Evolutionary conservation across 1,139 yeast species (phyloP).

Genomic region (Sugiyamaella pinicola): DNA sequence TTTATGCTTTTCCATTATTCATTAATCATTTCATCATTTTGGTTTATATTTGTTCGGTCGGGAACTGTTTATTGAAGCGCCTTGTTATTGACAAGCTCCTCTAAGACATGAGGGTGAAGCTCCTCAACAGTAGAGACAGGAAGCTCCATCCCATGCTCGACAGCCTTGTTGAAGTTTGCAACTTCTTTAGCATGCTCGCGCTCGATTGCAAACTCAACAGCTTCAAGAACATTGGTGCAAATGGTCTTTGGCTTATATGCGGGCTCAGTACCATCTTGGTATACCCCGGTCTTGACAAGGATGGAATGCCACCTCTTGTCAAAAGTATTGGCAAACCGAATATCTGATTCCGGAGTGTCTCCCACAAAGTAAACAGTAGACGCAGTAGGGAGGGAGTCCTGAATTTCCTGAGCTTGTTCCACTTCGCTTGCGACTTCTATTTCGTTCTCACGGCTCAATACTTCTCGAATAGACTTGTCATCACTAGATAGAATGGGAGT

Average conservation of each 20-base stretch:
- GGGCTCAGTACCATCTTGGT: slow-evolving; percentile 76
- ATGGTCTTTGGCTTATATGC: slow-evolving; percentile 75
- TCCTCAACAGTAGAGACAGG: slow-evolving; percentile 23
- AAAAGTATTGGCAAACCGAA: slow-evolving; percentile 83
- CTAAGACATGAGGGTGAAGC: slow-evolving; percentile 27
- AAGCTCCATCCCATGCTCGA: slow-evolving; percentile 21
- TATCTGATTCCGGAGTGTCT: slow-evolving; percentile 90
- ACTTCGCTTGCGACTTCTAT: slow-evolving; percentile 29
- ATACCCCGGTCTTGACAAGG: slow-evolving; percentile 84
- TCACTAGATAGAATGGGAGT: slow-evolving; percentile 34
- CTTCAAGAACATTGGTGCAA: slow-evolving; percentile 74
- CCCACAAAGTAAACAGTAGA: slow-evolving; percentile 87
- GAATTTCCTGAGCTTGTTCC: slow-evolving; percentile 17
- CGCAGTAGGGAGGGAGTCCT: slow-evolving; percentile 66
- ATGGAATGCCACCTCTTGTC: slow-evolving; percentile 84
- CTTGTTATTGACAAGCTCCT: slow-evolving; percentile 7
- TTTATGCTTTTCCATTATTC: not conserved
- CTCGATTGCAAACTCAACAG: slow-evolving; percentile 80
- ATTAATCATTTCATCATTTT: not conserved
- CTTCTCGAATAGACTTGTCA: slow-evolving; percentile 35
- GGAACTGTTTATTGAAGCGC: not conserved
- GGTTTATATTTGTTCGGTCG: no score
- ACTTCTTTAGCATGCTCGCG: slow-evolving; percentile 73
- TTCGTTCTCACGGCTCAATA: no score
- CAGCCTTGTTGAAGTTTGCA: slow-evolving; percentile 36